Percentiles rank a stretch among this genome's conserved stretches.
These are phyloP conservation scores for Arthroderma sp. DNA, from an alignment of 2,329 filamentous ascomycete genomes.

Conservation along the genomic window DNA sequence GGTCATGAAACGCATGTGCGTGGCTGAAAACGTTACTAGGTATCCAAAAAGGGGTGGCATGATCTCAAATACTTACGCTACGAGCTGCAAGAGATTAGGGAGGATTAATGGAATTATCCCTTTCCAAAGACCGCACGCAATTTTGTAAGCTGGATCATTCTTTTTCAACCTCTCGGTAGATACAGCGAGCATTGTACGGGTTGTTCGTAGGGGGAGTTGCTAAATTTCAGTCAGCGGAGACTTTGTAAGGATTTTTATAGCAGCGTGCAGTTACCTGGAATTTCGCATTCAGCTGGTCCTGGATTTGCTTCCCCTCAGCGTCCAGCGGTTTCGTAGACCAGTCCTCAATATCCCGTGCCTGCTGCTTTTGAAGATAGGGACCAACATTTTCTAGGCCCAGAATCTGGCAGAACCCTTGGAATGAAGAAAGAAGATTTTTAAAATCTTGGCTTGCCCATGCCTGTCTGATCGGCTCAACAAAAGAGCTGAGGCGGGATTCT, in stretches of 20 bases:
- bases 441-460: constrained; percentile 66
- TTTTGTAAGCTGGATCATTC: constrained; percentile 56
- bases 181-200: constrained; percentile 82
- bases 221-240: constrained; percentile 18
- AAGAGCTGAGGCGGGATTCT: constrained; percentile 57
- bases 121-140: constrained; percentile 72
- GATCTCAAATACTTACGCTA: constrained; percentile 41
- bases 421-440: constrained; percentile 55
- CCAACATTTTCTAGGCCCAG: constrained; percentile 70
- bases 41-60: no score
- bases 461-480: constrained; percentile 67
- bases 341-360: constrained; percentile 63
- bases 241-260: background rate
- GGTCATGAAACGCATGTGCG: constrained; percentile 83
- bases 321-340: constrained; percentile 73
- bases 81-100: constrained; percentile 71
- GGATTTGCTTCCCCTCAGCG: constrained; percentile 62
- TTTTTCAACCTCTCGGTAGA: constrained; percentile 82
- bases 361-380: constrained; percentile 58
- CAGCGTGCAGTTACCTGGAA: constrained; percentile 42
- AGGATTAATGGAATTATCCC: constrained; percentile 69
- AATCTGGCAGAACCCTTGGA: constrained; percentile 64
- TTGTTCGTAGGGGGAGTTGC: constrained; percentile 67
- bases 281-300: constrained; percentile 63
- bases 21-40: constrained; percentile 39